These are phyloP conservation scores for Rhodofomes roseus DNA, from an alignment of 1,284 basidiomycete species.

Conservation along the genomic window DNA sequence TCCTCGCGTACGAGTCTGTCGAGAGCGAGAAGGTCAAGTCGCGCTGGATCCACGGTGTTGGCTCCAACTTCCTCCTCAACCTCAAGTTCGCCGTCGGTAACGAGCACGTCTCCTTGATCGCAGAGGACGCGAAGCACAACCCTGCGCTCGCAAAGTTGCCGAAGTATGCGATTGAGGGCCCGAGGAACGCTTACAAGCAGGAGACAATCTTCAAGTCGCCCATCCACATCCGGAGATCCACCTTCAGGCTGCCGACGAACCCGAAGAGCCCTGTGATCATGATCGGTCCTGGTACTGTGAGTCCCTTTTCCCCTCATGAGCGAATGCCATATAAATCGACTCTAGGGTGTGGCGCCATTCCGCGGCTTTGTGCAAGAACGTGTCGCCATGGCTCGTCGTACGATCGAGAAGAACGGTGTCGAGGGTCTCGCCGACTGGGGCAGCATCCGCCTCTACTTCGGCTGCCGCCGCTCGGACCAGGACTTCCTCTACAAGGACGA, in stretches of 20 bases:
- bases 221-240: constrained; percentile 92
- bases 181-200: constrained; percentile 78
- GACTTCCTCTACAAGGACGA: constrained; percentile 96
- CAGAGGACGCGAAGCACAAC: constrained; percentile 29
- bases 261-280: constrained; percentile 98
- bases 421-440: constrained; percentile 96
- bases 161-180: constrained; percentile 84
- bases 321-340: constrained; percentile 6
- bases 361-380: constrained; percentile 98
- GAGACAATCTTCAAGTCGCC: constrained; percentile 80
- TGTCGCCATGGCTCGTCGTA: constrained; percentile 90
- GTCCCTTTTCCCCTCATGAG: neutral
- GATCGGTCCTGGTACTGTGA: constrained; percentile 96
- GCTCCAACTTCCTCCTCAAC: constrained; percentile 91
- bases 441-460: constrained; percentile 92
- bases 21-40: constrained; percentile 45
- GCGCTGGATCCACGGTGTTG: constrained; percentile 81
- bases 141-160: constrained; percentile 51
- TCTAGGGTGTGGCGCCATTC: constrained; percentile 95
- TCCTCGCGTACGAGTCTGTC: constrained; percentile 84
- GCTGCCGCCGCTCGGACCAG: constrained; percentile 83
- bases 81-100: constrained; percentile 76
- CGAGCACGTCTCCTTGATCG: constrained; percentile 45
- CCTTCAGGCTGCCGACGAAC: constrained; percentile 94
- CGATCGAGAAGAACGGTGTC: constrained; percentile 88